Evolutionary conservation across 257 asterid genomes (phyloP).

Genomic region (Oldenlandia corymbosa): DNA sequence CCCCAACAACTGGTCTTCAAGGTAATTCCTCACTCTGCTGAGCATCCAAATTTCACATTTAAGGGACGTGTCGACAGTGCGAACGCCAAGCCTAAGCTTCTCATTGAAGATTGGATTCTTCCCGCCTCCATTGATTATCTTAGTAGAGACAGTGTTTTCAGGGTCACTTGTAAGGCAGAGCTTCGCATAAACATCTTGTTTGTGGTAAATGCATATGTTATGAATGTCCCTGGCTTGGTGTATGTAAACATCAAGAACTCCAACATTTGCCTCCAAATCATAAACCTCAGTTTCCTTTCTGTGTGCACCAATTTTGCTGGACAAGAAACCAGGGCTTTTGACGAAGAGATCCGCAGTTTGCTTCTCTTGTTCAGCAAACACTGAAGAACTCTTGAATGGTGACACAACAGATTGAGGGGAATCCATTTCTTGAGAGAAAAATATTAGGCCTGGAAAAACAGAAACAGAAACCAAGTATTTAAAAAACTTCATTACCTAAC

Average conservation of each 20-base stretch:
- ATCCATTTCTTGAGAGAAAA: conserved; percentile 49
- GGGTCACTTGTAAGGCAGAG: conserved; percentile 82
- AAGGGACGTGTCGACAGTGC: conserved; percentile 60
- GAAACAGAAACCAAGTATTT: neutral
- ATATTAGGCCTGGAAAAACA: conserved; percentile 41
- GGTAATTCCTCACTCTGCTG: conserved; percentile 86
- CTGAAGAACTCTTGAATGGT: conserved; percentile 56
- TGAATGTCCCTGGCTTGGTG: conserved; percentile 92
- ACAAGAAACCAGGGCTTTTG: conserved; percentile 26
- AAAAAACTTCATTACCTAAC: neutral
- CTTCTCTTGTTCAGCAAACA: conserved; percentile 52
- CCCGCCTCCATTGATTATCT: conserved; percentile 88
- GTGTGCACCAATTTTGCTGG: conserved; percentile 31
- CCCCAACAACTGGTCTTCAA: conserved; percentile 91
- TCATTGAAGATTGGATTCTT: conserved; percentile 81
- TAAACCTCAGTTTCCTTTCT: conserved; percentile 29
- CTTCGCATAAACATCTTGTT: conserved; percentile 93
- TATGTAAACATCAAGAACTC: conserved; percentile 72
- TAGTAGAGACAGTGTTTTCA: conserved; percentile 64
- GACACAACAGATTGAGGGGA: conserved; percentile 91
- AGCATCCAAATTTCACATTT: conserved; percentile 98
- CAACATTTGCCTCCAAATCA: conserved; percentile 38
- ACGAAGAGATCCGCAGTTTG: conserved; percentile 31
- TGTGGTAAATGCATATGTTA: conserved; percentile 92
- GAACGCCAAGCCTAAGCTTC: conserved; percentile 49